Evolutionary conservation across 768 basidiomycete genomes (phyloP).

Genomic region (Lactarius hatsudake): DNA sequence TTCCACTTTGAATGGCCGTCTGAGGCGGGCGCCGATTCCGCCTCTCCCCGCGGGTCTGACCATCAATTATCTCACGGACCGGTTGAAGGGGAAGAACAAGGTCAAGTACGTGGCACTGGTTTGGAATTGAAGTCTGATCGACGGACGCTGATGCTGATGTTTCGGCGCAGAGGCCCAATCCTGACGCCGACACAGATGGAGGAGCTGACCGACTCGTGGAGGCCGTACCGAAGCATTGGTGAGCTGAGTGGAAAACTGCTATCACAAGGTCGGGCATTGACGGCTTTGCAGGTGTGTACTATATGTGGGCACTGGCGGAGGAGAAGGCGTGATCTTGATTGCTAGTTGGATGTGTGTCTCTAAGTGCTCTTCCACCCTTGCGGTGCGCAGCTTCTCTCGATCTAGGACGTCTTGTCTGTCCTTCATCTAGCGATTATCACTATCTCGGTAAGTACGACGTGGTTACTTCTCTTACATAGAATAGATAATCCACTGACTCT

Average conservation of each 20-base stretch:
- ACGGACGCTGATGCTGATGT: conserved; percentile 10
- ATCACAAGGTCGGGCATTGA: conserved; percentile 5
- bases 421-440: background rate
- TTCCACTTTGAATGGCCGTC: conserved; percentile 8
- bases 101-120: conserved; percentile 51
- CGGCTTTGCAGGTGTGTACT: conserved; percentile 59
- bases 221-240: conserved; percentile 81
- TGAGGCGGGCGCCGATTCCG: conserved; percentile 2
- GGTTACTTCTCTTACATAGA: background rate
- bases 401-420: background rate
- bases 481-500: background rate
- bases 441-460: background rate
- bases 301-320: conserved; percentile 82
- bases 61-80: conserved; percentile 51
- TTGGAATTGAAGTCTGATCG: background rate
- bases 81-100: conserved; percentile 68
- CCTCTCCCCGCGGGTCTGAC: conserved; percentile 53
- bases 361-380: background rate
- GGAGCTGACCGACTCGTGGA: conserved; percentile 70
- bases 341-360: background rate
- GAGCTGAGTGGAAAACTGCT: conserved; percentile 27
- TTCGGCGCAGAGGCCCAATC: conserved; percentile 55
- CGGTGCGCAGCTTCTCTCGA: background rate
- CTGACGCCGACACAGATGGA: conserved; percentile 84
- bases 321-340: conserved; percentile 23